These are phyloP conservation scores for Galeopsis tetrahit DNA, from an alignment of 257 asterid species.

Conservation along the genomic window DNA sequence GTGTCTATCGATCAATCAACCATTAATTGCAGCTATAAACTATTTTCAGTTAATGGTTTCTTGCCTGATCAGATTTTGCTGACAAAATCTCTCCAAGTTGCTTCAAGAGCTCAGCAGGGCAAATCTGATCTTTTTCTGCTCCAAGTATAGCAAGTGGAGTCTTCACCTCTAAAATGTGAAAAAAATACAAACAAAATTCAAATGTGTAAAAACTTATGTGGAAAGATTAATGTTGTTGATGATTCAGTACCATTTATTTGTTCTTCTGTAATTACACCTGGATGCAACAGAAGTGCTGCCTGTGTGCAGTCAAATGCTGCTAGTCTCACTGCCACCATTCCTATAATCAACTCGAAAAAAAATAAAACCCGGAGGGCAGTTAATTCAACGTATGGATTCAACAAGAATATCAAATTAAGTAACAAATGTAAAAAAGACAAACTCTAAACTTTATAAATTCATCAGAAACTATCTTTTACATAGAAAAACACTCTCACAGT, in stretches of 20 bases:
- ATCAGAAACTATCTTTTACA: not conserved
- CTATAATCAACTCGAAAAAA: constrained; percentile 35
- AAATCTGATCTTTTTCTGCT: constrained; percentile 53
- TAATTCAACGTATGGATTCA: no score
- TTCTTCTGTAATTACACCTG: constrained; percentile 61
- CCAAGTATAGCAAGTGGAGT: constrained; percentile 65
- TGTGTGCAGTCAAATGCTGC: constrained; percentile 59
- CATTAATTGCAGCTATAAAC: not conserved
- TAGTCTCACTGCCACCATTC: constrained; percentile 50
- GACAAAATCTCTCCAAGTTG: constrained; percentile 47
- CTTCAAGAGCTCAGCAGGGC: constrained; percentile 50
- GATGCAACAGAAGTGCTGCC: constrained; percentile 73
- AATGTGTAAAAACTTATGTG: not conserved
- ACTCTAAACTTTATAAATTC: not conserved
- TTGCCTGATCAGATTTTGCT: constrained; percentile 49
- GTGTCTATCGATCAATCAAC: not conserved
- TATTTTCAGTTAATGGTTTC: not conserved
- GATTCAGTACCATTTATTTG: constrained; percentile 55
- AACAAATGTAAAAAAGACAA: not conserved
- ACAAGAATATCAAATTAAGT: not conserved
- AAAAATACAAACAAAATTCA: not conserved
- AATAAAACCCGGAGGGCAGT: no score
- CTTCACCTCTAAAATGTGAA: constrained; percentile 52
- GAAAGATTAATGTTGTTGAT: not conserved
- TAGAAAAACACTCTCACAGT: no score